Evolutionary conservation across 2,329 filamentous ascomycete species (phyloP).

Genomic region (Orbilia brochopaga): DNA sequence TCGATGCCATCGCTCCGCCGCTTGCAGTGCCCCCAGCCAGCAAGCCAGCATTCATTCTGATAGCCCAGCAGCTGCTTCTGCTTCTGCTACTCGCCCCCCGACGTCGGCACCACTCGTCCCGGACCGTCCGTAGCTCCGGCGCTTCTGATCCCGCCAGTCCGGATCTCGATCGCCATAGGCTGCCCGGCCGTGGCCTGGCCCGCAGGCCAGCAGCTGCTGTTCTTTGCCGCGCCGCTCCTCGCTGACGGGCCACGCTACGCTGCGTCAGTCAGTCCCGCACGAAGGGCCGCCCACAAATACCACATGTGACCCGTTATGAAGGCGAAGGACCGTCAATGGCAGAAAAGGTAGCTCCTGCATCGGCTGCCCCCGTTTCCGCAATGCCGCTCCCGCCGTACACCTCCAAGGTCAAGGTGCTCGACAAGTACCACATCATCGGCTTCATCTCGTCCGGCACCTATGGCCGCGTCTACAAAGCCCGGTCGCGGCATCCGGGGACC

Average conservation of each 20-base stretch:
- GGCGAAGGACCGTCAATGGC: constrained; percentile 29
- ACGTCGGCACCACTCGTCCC: too few species aligned
- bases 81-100: too few species aligned
- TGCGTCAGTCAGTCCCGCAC: not conserved
- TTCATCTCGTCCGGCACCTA: constrained; percentile 99
- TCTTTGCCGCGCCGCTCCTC: too few species aligned
- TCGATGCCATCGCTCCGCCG: too few species aligned
- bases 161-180: too few species aligned
- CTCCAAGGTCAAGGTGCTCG: constrained; percentile 84
- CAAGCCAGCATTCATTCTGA: too few species aligned
- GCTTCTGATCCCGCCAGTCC: too few species aligned
- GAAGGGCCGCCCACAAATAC: not conserved
- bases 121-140: too few species aligned
- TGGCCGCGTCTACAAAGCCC: constrained; percentile 94
- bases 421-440: constrained; percentile 93
- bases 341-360: constrained; percentile 14
- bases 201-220: too few species aligned
- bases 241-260: not conserved
- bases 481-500: constrained; percentile 68
- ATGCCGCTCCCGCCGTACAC: constrained; percentile 62
- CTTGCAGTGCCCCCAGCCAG: too few species aligned
- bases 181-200: too few species aligned
- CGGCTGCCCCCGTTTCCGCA: constrained; percentile 16
- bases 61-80: too few species aligned
- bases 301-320: constrained; percentile 17